Evolutionary conservation across 106 monocot species (phyloP), one percentile per base, ranked within the genome.

Genomic region (Hemerocallis citrina): DNA sequence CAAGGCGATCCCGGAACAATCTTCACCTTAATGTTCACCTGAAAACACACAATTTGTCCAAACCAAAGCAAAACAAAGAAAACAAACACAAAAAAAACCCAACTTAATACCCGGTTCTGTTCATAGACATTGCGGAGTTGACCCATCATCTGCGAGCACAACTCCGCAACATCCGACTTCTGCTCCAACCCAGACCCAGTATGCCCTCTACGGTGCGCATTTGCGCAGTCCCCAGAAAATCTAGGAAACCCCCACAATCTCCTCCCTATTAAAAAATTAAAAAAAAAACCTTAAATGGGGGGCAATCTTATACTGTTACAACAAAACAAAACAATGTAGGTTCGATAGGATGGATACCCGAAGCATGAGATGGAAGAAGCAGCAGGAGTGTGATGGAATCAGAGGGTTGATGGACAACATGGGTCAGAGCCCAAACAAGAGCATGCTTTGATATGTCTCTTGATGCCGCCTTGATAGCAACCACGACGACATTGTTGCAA

Each of bases 171-270:
- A 71, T 96, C 87, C 31, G 84, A 74, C 50, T 84, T 95, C 72
- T 83, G 80, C 59, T 95, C 95, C 74, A 84, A 66, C 28, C 78
- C 64, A 20, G 75, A 71, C 19, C 73, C 74, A 27, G 69, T 56
- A 34, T 66, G 66, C 4, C 75, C 75, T 34, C 41, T 81, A 66
- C 72, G 72, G 55, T 86, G 83, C 22, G 86, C 81, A 22, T 76
- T 78, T 7, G 90, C 95, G 59, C 95, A 96, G 45, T 91, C 95
- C 34, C 95, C 95, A 2, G 91, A 70, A 70, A 96, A 87, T 59
- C 67, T 83, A 7, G 95, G 95, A 70, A 96, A 96, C 3, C 95
- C 79, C 95, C 90, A 96, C 42, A 90, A 46, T 44, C 77, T 96
- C 35, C 81, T 96, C 27, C 95, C 95, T 96, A 66, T 57, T 54